These are phyloP conservation scores for Peronosclerospora sorghi DNA, from an alignment of 352 stramenopile genomes.

Conservation along the genomic window DNA sequence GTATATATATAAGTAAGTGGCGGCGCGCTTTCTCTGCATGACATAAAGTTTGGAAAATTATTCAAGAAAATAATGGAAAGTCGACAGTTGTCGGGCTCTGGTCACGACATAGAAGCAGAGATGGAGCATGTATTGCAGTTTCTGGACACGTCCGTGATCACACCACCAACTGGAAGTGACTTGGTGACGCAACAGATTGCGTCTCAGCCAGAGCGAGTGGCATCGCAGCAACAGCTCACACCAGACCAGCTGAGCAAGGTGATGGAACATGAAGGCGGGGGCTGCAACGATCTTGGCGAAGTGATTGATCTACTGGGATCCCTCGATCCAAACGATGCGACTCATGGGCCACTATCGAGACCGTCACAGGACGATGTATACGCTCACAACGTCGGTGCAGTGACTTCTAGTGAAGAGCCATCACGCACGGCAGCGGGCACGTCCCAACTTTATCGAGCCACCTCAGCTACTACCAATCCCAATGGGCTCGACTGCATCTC, in stretches of 20 bases:
- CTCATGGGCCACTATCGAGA: slow-evolving; percentile 9
- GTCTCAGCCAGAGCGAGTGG: slow-evolving; percentile 7
- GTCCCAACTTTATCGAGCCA: slow-evolving; percentile 31
- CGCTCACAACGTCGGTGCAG: neutral
- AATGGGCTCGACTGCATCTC: slow-evolving; percentile 41
- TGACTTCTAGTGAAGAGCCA: neutral
- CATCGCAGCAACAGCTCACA: slow-evolving; percentile 4
- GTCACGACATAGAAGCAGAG: slow-evolving; percentile 27
- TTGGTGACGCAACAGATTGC: slow-evolving; percentile 13
- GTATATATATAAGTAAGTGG: too few relatives aligned
- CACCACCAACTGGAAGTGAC: slow-evolving; percentile 22
- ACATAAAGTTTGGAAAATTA: too few relatives aligned
- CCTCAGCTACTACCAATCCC: slow-evolving; percentile 28
- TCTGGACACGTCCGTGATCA: slow-evolving; percentile 42
- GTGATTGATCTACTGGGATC: slow-evolving; percentile 55
- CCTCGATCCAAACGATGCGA: slow-evolving; percentile 43
- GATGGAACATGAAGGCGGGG: slow-evolving; percentile 28
- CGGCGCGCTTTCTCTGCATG: too few relatives aligned
- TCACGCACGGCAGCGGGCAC: neutral
- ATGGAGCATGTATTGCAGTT: slow-evolving; percentile 62
- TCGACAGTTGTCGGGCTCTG: slow-evolving; percentile 8
- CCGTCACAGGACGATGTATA: slow-evolving; percentile 2
- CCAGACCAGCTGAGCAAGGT: slow-evolving; percentile 20
- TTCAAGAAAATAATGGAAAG: too few relatives aligned
- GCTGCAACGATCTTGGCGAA: slow-evolving; percentile 51